Base-by-base conservation (phyloP, 2,329 filamentous ascomycete species). In the Colletotrichum endophyticum region DNA sequence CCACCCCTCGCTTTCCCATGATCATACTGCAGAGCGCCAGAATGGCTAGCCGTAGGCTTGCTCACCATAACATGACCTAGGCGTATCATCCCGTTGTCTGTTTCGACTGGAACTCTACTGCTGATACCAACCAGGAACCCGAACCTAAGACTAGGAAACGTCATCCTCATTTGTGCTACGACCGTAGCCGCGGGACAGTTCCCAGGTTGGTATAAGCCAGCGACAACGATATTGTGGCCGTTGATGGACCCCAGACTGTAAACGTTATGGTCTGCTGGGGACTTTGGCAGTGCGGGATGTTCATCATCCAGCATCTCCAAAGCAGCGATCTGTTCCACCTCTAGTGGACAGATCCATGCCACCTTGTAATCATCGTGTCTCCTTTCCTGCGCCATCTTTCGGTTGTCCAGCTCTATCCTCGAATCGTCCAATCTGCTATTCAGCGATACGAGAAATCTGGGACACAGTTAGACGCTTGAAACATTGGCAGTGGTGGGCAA, bases 121-220 rank as follows among this genome's bases (percentile, higher is more conserved):
- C 78, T 81, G 19, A 80, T 81, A 19, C 82, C 81, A 0, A 83
- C 81, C 56, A 82, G 73, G 6, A 83, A 59, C 0, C 79, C 73
- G 3, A 70, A 3, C 0, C 53, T n/a, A 0, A 80, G 69, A 2
- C 49, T 56, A 8, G 73, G 73, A 27, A 80, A 80, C 3, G 62
- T 79, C 8, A 77, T 73, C 7, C 39, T 44, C 59, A 80, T 64
- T 25, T 79, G 34, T 19, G 63, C 76, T n/a, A 77, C 16, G 0
- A 82, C 81, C 0, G 39, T 78, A 0, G 81, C 78, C 0, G 82
- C 80, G 1, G 78, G 79, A 11, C 78, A 81, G 0, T 68, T 80
- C 0, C 81, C 80, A 16, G 66, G 66, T 8, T 28, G 7, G 4
- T 81, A 80, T 7, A 78, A 66, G 0, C 66, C 68, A 1, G 79